phyloP scores from a whole-genome alignment of 805 yeast genomes.

The Lipomyces spencermartinsiae region DNA sequence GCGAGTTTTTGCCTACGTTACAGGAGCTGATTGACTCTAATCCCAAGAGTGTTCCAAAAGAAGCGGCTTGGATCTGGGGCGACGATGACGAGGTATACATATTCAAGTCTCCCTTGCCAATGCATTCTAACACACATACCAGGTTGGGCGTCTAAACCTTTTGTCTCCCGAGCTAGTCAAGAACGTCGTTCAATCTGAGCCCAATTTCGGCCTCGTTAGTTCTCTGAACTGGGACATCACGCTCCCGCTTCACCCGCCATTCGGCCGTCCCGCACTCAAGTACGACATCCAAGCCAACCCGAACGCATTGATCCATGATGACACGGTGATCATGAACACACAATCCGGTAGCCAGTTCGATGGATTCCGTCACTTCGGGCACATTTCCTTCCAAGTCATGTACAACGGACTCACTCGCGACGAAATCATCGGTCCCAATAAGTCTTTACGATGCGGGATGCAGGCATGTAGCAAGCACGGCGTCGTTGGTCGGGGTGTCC shows the following conservation, averaged over 20 bases:
- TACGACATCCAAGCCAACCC: conserved; percentile 25
- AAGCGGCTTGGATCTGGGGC: conserved; percentile 43
- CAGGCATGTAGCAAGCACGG: conserved; percentile 41
- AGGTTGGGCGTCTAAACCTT: conserved; percentile 39
- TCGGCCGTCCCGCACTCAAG: conserved; percentile 40
- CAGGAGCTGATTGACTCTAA: conserved; percentile 28
- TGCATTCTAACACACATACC: not conserved
- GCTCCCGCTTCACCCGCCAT: conserved; percentile 38
- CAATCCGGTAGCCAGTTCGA: conserved; percentile 46
- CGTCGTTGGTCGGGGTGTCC: conserved; percentile 47
- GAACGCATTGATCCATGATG: conserved; percentile 39
- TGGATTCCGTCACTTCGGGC: conserved; percentile 45
- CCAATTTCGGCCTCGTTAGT: conserved; percentile 30
- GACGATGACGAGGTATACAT: conserved; percentile 37
- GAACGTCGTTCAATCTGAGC: conserved; percentile 28
- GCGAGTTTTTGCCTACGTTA: conserved; percentile 34
- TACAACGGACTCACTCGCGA: conserved; percentile 41
- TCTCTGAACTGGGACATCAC: conserved; percentile 41
- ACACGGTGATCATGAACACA: conserved; percentile 42
- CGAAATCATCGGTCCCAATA: conserved; percentile 37
- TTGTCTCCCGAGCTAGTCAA: conserved; percentile 39
- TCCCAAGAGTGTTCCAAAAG: conserved; percentile 35
- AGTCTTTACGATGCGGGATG: conserved; percentile 37
- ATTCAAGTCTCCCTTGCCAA: not conserved
- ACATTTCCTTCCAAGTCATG: conserved; percentile 36